Conservation (phyloP, 345 rosid genomes). For the Arabidopsis thaliana region DNA sequence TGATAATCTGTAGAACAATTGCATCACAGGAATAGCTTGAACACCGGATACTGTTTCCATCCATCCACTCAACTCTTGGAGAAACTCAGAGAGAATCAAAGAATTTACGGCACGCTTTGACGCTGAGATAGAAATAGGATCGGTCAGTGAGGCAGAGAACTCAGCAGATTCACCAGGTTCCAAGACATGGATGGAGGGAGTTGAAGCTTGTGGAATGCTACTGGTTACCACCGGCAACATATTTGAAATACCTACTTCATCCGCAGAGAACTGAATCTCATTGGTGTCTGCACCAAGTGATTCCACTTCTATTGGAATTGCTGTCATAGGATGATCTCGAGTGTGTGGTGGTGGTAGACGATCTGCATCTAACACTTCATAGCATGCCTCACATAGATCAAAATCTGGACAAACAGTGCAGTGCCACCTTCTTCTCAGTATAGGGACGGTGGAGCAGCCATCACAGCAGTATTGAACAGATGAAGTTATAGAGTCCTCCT, state of each 20-base stretch:
- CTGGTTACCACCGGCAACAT: constrained; percentile 54
- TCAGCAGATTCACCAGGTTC: constrained; percentile 88
- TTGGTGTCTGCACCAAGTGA: constrained; percentile 82
- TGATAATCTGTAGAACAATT: constrained; percentile 91
- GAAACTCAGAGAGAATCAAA: constrained; percentile 88
- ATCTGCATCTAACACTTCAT: constrained; percentile 85
- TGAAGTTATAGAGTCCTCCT: constrained; percentile 93
- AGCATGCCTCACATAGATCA: constrained; percentile 95
- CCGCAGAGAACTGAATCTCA: constrained; percentile 80
- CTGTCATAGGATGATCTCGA: constrained; percentile 95
- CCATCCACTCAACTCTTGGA: constrained; percentile 94
- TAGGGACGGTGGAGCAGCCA: constrained; percentile 97
- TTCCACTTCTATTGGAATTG: constrained; percentile 92
- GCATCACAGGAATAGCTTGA: constrained; percentile 93
- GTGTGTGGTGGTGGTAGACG: constrained; percentile 92
- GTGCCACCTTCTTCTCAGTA: constrained; percentile 96
- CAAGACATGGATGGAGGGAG: constrained; percentile 92
- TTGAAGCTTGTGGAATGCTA: constrained; percentile 58
- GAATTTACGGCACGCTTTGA: constrained; percentile 93
- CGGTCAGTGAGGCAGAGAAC: constrained; percentile 72
- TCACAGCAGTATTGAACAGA: constrained; percentile 99
- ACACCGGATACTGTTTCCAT: constrained; percentile 85
- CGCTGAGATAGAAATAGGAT: constrained; percentile 89
- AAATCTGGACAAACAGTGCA: constrained; percentile 98
- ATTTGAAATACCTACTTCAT: constrained; percentile 67